Evolutionary conservation across 805 yeast genomes (phyloP), one percentile per base, ranked within the genome.

Genomic region (Blastobotrys mokoenaii): DNA sequence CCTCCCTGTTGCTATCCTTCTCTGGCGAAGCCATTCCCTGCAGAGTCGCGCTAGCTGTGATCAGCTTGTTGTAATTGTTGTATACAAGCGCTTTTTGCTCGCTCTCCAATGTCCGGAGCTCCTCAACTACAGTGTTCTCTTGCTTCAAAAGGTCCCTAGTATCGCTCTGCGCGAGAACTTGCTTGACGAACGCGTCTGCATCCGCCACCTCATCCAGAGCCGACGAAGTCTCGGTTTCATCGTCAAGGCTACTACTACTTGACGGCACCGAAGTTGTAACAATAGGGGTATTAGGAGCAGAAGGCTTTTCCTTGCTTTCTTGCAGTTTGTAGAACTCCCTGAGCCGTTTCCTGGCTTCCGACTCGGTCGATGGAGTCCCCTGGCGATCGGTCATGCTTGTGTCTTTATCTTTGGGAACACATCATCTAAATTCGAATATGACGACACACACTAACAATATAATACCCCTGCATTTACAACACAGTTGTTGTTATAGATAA

Each of bases 11-110:
- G 6, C 9, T 15, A 6, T 32, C 16, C 16, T 32, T 32, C 14
- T 36, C 35, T 3, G 34, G 33, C 4, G 42, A 42, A 20, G 54
- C 52, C 41, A 59, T 50, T 16, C 52, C 49, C 1, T 51, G 61
- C 29, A 64, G 56, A 14, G 63, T 59, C 31, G 59, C 61, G 8
- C 66, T 58, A 12, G 65, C 66, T 9, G 56, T 47, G 39, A 65
- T 65, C 9, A 65, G 57, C 32, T 65, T 63, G 33, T 61, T 57
- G 52, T 65, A 65, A 49, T 65, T 65, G 50, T 65, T 63, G 49
- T 65, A 65, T 6, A 65, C 66, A 3, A 65, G 55, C 18, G 67
- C 65, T 49, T 65, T 65, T 42, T 65, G 67, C 32, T 63, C 65
- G 45, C 63, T 57, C 34, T 63, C 62, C 20, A 65, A 55, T 8